A percentile compares a stretch with the other conserved stretches of the same genome.
phyloP scores from a whole-genome alignment of 495 filamentous ascomycete species.

The Hypoxylon lenormandii region DNA sequence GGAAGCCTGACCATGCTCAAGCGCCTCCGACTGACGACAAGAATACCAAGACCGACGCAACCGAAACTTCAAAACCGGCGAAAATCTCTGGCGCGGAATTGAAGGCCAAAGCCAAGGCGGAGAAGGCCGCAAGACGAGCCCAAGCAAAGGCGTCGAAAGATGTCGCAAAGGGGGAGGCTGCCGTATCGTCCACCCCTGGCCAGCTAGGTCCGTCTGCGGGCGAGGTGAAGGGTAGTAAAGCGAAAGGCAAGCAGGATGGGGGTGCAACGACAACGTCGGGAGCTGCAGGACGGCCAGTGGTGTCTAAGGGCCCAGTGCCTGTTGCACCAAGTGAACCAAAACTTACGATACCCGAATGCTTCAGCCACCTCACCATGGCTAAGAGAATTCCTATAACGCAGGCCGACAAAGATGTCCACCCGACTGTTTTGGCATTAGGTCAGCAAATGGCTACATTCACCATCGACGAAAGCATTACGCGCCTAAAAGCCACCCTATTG shows the following conservation, averaged over 20 bases:
- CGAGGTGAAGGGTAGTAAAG: slow-evolving; percentile 57
- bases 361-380: slow-evolving; percentile 85
- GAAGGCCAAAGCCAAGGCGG: slow-evolving; percentile 81
- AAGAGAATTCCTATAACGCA: slow-evolving; percentile 78
- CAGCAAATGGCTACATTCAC: slow-evolving; percentile 90
- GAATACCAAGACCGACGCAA: slow-evolving; percentile 37
- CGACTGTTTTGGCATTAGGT: slow-evolving; percentile 83
- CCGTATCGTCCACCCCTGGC: slow-evolving; percentile 38
- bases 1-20: slow-evolving; percentile 47
- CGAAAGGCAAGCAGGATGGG: slow-evolving; percentile 65
- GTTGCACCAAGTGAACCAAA: slow-evolving; percentile 73
- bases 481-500: slow-evolving; percentile 85
- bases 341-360: slow-evolving; percentile 74
- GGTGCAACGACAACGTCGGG: slow-evolving; percentile 48
- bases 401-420: slow-evolving; percentile 89
- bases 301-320: slow-evolving; percentile 49
- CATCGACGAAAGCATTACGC: slow-evolving; percentile 88
- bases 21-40: slow-evolving; percentile 44
- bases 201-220: slow-evolving; percentile 45
- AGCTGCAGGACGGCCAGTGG: slow-evolving; percentile 48
- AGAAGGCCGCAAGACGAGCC: slow-evolving; percentile 79
- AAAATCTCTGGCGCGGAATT: slow-evolving; percentile 74
- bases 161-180: slow-evolving; percentile 47
- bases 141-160: slow-evolving; percentile 67
- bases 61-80: slow-evolving; percentile 39